Conservation (phyloP, 257 asterid species). For the Perilla frutescens region DNA sequence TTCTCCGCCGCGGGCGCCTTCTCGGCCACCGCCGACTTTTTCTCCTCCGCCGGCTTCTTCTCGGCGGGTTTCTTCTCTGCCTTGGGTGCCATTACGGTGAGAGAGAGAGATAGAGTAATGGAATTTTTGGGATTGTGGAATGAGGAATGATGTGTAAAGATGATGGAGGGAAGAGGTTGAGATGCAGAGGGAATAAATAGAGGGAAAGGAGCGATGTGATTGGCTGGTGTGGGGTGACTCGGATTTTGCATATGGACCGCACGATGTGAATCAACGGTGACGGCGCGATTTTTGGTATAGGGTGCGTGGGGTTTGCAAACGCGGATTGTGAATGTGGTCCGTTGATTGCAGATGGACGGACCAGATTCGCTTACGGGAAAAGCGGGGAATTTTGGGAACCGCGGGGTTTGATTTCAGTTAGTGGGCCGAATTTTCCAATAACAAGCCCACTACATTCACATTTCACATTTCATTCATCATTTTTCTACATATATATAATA, state of each 20-base stretch:
- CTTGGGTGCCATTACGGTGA: slow-evolving; percentile 59
- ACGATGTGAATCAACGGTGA: not conserved
- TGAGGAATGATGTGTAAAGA: not conserved
- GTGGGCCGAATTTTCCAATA: not conserved
- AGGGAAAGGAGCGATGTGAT: slow-evolving; percentile 18
- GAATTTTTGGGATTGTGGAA: not conserved
- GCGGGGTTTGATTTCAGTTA: not conserved
- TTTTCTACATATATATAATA: no score
- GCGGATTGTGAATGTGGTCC: slow-evolving; percentile 8
- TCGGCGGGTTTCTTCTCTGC: slow-evolving; percentile 64
- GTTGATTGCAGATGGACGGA: slow-evolving; percentile 31
- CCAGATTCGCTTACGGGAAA: slow-evolving; percentile 15
- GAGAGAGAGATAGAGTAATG: not conserved
- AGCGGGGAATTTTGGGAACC: slow-evolving; percentile 6
- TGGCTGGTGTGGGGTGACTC: slow-evolving; percentile 24
- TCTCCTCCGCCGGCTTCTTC: slow-evolving; percentile 68
- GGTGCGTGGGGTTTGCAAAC: not conserved
- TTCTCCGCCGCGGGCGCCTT: slow-evolving; percentile 69
- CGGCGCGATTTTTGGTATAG: slow-evolving; percentile 24
- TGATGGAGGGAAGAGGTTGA: not conserved
- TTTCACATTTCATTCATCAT: no score
- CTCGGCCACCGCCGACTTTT: slow-evolving; percentile 53
- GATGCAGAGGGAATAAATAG: slow-evolving; percentile 24
- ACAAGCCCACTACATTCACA: no score
- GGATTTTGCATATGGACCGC: slow-evolving; percentile 32